Base-by-base conservation (phyloP, 1,284 basidiomycete species). In the Sparassis latifolia region DNA sequence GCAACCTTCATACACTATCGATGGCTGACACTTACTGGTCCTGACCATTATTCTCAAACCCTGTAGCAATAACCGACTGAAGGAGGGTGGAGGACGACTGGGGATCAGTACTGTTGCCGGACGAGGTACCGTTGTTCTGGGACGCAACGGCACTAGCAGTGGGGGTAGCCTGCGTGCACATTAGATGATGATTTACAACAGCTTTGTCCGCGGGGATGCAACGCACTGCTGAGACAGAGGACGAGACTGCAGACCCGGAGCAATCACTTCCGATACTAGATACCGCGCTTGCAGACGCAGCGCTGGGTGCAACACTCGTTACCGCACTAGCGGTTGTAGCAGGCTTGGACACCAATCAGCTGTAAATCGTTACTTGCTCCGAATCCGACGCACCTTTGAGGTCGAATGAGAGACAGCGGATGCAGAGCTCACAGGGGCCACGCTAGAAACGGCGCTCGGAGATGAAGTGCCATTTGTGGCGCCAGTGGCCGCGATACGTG, bases 401-500 rank as follows among this genome's bases (percentile, higher is more conserved):
- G 35, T 12, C 35, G 35, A 37, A 12, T 6, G 35, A 12, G 7
- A 33, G 6, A 47, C 10, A 38, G 45, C 42, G 43, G n/a, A 42
- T 27, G 43, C 31, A 2, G 50, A 33, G 30, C 50, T 51, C 6
- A 42, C 27, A 2, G 50, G 32, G 33, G 39, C 42, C 32, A 33
- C 47, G 20, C 45, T 33, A 39, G 9, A 28, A 33, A 32, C 40
- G 42, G 33, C 42, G 40, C 45, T 29, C 45, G 54, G 31, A 38
- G 50, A 48, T 5, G 31, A 33, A 43, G 49, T 32, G 30, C 51
- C 50, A 42, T 49, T 48, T 3, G 58, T 63, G 5, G 67, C 68
- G 44, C 72, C 69, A 32, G 74, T 72, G 12, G 72, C 74, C 33
- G 66, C 65, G 47, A 75, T 71, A 41, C 74, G 71, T 0, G 66